A percentile compares a stretch with the other conserved stretches of the same genome.
Evolutionary conservation across 2,329 filamentous ascomycete species (phyloP).

Genomic region (Cordyceps javanica): DNA sequence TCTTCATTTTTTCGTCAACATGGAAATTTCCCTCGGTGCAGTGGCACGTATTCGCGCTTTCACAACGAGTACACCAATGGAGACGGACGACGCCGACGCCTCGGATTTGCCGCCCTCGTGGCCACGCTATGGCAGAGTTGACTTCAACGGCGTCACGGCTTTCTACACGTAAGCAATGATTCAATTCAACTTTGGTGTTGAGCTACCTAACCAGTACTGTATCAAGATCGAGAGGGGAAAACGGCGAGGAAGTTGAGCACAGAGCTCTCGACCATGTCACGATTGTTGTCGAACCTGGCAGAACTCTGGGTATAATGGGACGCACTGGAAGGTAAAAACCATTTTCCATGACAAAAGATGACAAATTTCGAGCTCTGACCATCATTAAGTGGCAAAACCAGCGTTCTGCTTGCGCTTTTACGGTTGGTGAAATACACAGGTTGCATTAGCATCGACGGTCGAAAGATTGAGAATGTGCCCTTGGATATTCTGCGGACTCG

Average conservation of each 20-base stretch:
- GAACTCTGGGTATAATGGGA: not conserved
- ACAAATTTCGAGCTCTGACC: too few relatives aligned
- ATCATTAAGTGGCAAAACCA: not conserved
- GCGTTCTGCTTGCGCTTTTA: not conserved
- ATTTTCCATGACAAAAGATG: too few relatives aligned
- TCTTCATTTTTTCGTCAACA: not conserved
- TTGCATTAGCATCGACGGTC: not conserved
- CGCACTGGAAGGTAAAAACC: not conserved
- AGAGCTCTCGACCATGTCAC: not conserved
- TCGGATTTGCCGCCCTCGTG: slow-evolving; percentile 19
- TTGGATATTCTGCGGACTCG: not conserved
- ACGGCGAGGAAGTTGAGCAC: not conserved
- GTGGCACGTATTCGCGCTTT: slow-evolving; percentile 15
- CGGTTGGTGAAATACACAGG: not conserved
- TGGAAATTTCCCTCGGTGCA: slow-evolving; percentile 19
- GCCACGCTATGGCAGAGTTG: slow-evolving; percentile 15
- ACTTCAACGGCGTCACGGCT: slow-evolving; percentile 15
- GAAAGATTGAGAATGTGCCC: not conserved
- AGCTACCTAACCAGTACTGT: not conserved
- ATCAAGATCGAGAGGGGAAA: not conserved
- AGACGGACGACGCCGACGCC: slow-evolving; percentile 12
- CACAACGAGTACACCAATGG: slow-evolving; percentile 10
- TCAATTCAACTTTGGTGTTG: slow-evolving; percentile 13
- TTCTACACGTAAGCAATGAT: slow-evolving; percentile 14
- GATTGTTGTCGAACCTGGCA: not conserved